Conservation (phyloP, 768 basidiomycete species). For the Hysterangium stoloniferum region DNA sequence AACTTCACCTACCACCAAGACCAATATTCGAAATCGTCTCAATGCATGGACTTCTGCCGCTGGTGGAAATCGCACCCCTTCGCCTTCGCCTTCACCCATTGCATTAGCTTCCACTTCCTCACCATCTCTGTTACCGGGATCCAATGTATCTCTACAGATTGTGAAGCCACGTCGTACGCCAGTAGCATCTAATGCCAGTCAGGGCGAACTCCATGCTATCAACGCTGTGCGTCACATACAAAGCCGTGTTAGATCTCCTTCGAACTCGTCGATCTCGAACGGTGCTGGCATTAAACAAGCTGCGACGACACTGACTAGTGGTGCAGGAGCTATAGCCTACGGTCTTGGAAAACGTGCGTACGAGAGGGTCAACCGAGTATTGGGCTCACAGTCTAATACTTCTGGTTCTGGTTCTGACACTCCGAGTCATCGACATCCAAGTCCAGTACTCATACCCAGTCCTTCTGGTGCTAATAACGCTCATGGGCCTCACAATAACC, state of each 20-base stretch:
- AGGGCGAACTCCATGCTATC: neutral
- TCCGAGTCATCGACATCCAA: slow-evolving; percentile 39
- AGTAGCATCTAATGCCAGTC: slow-evolving; percentile 2
- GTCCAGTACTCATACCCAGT: slow-evolving; percentile 14
- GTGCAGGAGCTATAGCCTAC: slow-evolving; percentile 60
- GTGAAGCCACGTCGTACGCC: neutral
- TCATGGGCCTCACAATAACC: neutral
- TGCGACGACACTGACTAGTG: slow-evolving; percentile 65
- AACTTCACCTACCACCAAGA: slow-evolving; percentile 31
- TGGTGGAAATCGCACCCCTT: slow-evolving; percentile 6
- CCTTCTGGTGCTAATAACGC: neutral
- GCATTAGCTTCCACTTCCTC: slow-evolving; percentile 14
- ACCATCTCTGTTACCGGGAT: neutral
- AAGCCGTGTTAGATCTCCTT: slow-evolving; percentile 7
- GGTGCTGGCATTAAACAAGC: slow-evolving; percentile 39
- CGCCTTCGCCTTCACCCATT: slow-evolving; percentile 17
- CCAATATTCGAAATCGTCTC: slow-evolving; percentile 40
- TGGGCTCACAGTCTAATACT: slow-evolving; percentile 28
- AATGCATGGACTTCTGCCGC: slow-evolving; percentile 38
- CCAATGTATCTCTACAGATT: neutral
- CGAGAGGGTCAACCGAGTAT: slow-evolving; percentile 65
- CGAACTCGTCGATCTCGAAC: neutral
- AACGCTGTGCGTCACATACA: slow-evolving; percentile 7
- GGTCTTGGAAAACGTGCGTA: slow-evolving; percentile 55
- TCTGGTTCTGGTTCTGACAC: slow-evolving; percentile 22